Base-by-base conservation (phyloP, 129 eudicot species). In the Deinandra increscens region DNA sequence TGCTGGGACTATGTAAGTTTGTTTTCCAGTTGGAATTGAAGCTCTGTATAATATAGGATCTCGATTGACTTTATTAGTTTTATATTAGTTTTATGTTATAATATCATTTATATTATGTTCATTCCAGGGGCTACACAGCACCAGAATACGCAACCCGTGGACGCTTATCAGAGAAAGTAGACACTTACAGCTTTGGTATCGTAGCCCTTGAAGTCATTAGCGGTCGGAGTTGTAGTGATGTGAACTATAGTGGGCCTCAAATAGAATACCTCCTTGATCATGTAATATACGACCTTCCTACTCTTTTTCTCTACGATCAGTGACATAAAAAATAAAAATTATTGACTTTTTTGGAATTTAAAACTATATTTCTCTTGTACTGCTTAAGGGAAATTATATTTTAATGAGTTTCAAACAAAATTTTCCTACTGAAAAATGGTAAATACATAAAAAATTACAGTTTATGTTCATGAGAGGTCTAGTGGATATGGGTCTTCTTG, bases 91-190 rank as follows among this genome's bases (percentile, higher is more conserved):
- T 33, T 33, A 2, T 33, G 37, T 33, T 33, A 33, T 33, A 33
- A 33, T 36, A 36, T 36, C 0, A 36, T 36, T 36, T 3, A 26
- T 36, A 3, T 36, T 36, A 36, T 4, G 5, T 36, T 36, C 7
- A 36, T 1, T 36, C 7, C 5, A 88, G 96, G 83, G 96, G 96
- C 0, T 88, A 88, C 42, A 85, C 91, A 0, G 87, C 96, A 22
- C 96, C 96, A 37, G 96, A 88, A 76, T 88, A 88, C 45, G 96
- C 96, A 33, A 58, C 85, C 31, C 82, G 85, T 38, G 96, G 96
- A 31, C 91, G 85, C 42, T 80, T 85, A 44, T 81, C 96, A 0
- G 96, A 88, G 81, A 88, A 88, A 75, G 96, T 85, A 6, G 96
- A 88, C 70, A 79, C 87, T 15, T 88, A 85, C 81, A 81, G 96